Base-by-base conservation (phyloP, 306 rosid species). In the Mucuna pruriens region DNA sequence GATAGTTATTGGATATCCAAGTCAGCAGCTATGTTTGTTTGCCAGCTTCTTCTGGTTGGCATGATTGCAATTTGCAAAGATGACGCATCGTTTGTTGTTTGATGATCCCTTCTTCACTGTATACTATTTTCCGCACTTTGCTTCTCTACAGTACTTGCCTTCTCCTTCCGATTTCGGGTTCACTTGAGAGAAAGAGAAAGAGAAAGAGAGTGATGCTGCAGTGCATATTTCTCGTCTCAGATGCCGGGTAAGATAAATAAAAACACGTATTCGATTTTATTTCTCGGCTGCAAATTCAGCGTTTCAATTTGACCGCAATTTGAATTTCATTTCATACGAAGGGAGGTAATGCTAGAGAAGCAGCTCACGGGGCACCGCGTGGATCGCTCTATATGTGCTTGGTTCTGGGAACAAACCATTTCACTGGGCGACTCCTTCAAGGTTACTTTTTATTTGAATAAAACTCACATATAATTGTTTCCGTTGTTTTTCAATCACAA, bases 321-420 rank as follows among this genome's bases (percentile, higher is more conserved):
- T 19, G n/a, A 5, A 29, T 71, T 76, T 11, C 38, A 40, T 82
- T 88, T 71, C 7, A 26, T 81, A 89, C 9, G 46, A n/a, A 67
- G 99, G 36, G 99, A 95, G 89, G 91, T 95, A 42, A 90, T 95
- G 76, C 91, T 95, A 9, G 98, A 95, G 97, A 95, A 95, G 72
- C 99, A 95, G 90, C 91, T 95, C 13, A 85, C 94, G 5, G 97
- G 92, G 38, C 99, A 90, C 85, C 88, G 97, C 31, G 97, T 93
- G 31, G 98, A 91, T 81, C 99, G 99, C 61, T 95, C 98, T 38
- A 93, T 95, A 11, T 95, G 98, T 80, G 81, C 74, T 9, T 95
- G 97, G 99, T 95, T 90, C 83, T 95, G 97, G 97, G 92, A 89
- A 12, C 97, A 92, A 72, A 78, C 88, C 82, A 63, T 88, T 86